These are phyloP conservation scores for Cucumis hystrix DNA, from an alignment of 306 rosid genomes.

Conservation along the genomic window DNA sequence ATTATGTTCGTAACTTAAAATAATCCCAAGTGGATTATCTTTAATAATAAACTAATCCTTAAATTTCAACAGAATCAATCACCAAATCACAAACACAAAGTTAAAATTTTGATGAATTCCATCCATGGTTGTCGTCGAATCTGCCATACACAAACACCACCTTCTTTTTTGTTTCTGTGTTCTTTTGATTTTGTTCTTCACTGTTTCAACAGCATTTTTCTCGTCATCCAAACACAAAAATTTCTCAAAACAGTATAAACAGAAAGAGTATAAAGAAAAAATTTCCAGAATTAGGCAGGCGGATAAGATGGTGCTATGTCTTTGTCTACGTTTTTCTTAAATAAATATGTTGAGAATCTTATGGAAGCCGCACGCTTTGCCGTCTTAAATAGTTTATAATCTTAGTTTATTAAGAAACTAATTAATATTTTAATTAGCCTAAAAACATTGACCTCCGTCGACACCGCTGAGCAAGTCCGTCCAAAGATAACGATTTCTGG, in stretches of 20 bases:
- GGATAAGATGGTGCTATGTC: slow-evolving; percentile 35
- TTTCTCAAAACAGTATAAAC: not conserved
- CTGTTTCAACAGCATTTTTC: slow-evolving; percentile 8
- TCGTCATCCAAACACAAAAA: slow-evolving; percentile 15
- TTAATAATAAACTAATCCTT: not conserved
- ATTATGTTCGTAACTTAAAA: not conserved
- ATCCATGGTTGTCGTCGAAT: not conserved
- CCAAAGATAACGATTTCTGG: slow-evolving; percentile 29
- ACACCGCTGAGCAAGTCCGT: slow-evolving; percentile 46
- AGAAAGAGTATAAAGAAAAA: not conserved
- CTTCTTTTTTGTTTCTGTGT: not conserved
- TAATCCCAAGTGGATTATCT: not conserved
- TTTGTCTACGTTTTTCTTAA: slow-evolving; percentile 26
- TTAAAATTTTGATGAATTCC: not conserved
- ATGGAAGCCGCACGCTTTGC: slow-evolving; percentile 29
- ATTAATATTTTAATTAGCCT: slow-evolving; percentile 9
- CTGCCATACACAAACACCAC: not conserved
- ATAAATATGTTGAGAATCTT: slow-evolving; percentile 21
- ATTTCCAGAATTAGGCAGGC: not conserved
- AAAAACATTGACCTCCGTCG: slow-evolving; percentile 50
- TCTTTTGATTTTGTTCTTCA: not conserved
- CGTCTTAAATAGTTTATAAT: slow-evolving; percentile 8
- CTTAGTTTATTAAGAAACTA: not conserved
- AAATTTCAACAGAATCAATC: not conserved
- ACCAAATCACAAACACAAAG: not conserved